Conservation (phyloP, 2,329 filamentous ascomycete species). For the Hypomyces rosellus region DNA sequence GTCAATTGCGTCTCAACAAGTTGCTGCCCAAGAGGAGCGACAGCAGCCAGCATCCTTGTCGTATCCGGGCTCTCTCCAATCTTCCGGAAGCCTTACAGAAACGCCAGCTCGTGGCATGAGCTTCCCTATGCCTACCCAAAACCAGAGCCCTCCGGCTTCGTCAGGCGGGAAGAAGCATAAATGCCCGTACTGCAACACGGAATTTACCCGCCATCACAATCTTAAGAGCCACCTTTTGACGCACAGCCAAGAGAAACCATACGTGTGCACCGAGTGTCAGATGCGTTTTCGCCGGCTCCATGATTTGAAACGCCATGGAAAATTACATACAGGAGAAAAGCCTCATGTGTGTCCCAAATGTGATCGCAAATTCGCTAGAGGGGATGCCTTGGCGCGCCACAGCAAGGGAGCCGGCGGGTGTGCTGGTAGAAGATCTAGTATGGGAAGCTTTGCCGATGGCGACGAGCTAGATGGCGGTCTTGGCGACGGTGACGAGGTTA, state of each 20-base stretch:
- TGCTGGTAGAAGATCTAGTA: slow-evolving; percentile 81
- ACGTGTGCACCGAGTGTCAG: slow-evolving; percentile 86
- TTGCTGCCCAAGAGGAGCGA: slow-evolving; percentile 46
- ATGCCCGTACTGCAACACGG: slow-evolving; percentile 92
- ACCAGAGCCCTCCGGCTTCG: slow-evolving; percentile 52
- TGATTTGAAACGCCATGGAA: slow-evolving; percentile 91
- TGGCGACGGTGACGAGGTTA: slow-evolving; percentile 46
- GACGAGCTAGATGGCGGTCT: slow-evolving; percentile 59
- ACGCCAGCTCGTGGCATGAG: slow-evolving; percentile 48
- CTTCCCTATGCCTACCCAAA: slow-evolving; percentile 45
- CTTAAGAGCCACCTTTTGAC: slow-evolving; percentile 95
- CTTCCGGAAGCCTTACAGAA: slow-evolving; percentile 36
- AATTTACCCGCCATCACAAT: slow-evolving; percentile 96
- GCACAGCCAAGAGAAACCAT: slow-evolving; percentile 97
- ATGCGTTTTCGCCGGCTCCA: slow-evolving; percentile 89
- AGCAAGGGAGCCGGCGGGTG: slow-evolving; percentile 95
- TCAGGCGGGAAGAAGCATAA: slow-evolving; percentile 76
- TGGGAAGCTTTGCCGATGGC: slow-evolving; percentile 73
- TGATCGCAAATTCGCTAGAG: slow-evolving; percentile 87
- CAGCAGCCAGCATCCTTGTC: slow-evolving; percentile 45
- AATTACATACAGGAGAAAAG: slow-evolving; percentile 93
- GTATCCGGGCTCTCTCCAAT: slow-evolving; percentile 47
- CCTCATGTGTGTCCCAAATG: slow-evolving; percentile 94
- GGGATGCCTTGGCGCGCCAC: slow-evolving; percentile 88
- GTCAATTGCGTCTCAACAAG: slow-evolving; percentile 29